phyloP scores from a whole-genome alignment of 2,329 filamentous ascomycete species.

The Cephalotrichum gorgonifer region DNA sequence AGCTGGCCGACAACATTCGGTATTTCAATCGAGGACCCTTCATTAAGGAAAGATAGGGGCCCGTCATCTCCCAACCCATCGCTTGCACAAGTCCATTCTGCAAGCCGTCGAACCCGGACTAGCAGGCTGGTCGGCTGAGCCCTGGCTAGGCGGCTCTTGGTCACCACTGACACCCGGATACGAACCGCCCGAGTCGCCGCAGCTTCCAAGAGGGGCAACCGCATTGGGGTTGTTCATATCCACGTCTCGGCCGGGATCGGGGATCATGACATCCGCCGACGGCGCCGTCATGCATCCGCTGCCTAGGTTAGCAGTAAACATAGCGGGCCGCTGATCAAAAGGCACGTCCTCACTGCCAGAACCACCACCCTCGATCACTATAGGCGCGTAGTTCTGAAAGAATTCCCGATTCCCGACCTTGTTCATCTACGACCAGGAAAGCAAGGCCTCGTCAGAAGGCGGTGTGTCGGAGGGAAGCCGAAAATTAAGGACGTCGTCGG shows the following conservation, averaged over 20 bases:
- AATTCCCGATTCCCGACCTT: constrained; percentile 54
- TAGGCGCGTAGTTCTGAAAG: constrained; percentile 59
- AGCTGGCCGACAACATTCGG: too few species aligned
- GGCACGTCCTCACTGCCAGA: constrained; percentile 6
- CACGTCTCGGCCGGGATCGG: constrained; percentile 48
- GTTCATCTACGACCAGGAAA: constrained; percentile 58
- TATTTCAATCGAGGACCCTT: too few species aligned
- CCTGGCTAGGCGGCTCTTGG: not conserved
- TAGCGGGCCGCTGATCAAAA: constrained; percentile 44
- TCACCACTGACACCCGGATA: not conserved
- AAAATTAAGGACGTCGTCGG: constrained; percentile 37
- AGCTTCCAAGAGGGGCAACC: constrained; percentile 17
- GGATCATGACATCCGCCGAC: constrained; percentile 48
- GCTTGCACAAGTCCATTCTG: not conserved
- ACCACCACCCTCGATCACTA: constrained; percentile 30
- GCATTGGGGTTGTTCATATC: constrained; percentile 19
- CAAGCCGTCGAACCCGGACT: not conserved
- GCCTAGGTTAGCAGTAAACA: constrained; percentile 58
- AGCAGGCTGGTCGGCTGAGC: not conserved
- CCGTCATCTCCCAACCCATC: not conserved
- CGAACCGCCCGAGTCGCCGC: constrained; percentile 15
- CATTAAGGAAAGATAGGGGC: not conserved
- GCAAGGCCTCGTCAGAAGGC: constrained; percentile 34
- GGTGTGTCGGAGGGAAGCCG: constrained; percentile 41
- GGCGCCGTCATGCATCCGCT: constrained; percentile 46